phyloP scores from a whole-genome alignment of 148 eudicot genomes.

The Talinum fruticosum region DNA sequence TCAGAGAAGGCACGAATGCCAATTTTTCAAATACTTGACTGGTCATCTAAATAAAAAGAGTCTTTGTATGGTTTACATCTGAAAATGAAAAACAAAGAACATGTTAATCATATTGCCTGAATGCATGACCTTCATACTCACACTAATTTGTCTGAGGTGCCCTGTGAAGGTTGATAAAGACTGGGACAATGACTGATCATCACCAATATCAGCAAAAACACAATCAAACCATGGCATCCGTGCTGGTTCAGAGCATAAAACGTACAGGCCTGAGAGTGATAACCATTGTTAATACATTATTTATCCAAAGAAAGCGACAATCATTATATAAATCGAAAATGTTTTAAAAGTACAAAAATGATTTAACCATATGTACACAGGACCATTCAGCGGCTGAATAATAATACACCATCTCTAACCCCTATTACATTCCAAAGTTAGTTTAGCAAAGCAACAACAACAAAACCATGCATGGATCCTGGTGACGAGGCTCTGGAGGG shows the following conservation, averaged over 20 bases:
- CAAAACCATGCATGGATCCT: background rate
- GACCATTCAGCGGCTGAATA: background rate
- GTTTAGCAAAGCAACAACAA: background rate
- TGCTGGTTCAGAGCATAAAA: conserved; percentile 78
- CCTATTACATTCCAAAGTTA: background rate
- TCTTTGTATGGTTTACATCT: background rate
- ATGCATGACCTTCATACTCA: conserved; percentile 38
- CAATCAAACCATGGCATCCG: conserved; percentile 87
- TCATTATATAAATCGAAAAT: background rate
- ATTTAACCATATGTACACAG: background rate
- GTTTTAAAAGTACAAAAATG: background rate
- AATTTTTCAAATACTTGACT: background rate
- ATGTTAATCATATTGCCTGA: background rate
- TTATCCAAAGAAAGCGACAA: background rate
- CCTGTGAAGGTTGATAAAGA: conserved; percentile 97
- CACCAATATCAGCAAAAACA: conserved; percentile 97
- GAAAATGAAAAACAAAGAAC: background rate
- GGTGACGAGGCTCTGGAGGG: background rate
- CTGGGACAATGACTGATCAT: conserved; percentile 90
- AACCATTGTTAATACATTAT: background rate
- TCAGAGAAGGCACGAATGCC: background rate
- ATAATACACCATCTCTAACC: background rate
- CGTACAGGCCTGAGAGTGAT: conserved; percentile 61
- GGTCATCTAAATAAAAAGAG: background rate
- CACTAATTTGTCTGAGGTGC: conserved; percentile 92